Conservation (phyloP, 768 basidiomycete genomes). For the Pisolithus microcarpus region DNA sequence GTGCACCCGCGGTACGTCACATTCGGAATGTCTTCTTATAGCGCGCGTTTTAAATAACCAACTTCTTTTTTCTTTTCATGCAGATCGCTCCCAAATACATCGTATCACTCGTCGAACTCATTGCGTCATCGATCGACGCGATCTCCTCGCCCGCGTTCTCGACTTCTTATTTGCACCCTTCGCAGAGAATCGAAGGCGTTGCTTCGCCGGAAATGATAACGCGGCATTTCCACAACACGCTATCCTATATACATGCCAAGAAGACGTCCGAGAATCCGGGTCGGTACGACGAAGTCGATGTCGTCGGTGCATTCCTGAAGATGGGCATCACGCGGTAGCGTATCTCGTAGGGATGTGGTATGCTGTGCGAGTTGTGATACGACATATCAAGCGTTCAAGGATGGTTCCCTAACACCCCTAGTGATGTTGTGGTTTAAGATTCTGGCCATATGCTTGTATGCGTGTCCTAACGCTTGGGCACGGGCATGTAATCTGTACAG, state of each 20-base stretch:
- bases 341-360: too few relatives aligned
- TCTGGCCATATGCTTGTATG: not conserved
- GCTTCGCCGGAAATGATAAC: constrained; percentile 91
- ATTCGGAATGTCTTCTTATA: not conserved
- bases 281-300: constrained; percentile 82
- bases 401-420: not conserved
- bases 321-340: constrained; percentile 66
- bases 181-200: constrained; percentile 85
- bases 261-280: constrained; percentile 38
- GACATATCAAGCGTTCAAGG: not conserved
- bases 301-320: constrained; percentile 83
- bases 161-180: constrained; percentile 67
- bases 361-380: not conserved
- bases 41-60: not conserved
- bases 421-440: not conserved
- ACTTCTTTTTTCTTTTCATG: not conserved
- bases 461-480: not conserved
- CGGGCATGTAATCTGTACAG: not conserved
- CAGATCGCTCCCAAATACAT: constrained; percentile 94
- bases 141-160: constrained; percentile 57
- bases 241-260: constrained; percentile 72
- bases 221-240: constrained; percentile 88
- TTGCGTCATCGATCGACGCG: constrained; percentile 89
- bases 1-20: constrained; percentile 75
- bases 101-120: constrained; percentile 92